Conservation (phyloP, 306 rosid species). For the Prunus armeniaca region DNA sequence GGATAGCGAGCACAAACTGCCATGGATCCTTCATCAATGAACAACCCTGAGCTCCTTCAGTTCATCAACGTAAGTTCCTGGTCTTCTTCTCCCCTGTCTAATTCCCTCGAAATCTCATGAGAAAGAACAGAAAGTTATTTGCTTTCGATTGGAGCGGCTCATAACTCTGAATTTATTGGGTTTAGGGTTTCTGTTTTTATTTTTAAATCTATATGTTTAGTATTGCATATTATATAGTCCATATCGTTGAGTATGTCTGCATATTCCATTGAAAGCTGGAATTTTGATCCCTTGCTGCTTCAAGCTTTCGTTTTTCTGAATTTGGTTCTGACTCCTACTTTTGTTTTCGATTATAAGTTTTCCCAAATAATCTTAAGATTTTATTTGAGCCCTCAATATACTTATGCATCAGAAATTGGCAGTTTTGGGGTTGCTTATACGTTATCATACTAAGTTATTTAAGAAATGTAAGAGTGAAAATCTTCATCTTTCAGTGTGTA, state of each 20-base stretch:
- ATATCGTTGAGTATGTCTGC: neutral
- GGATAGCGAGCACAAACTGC: neutral
- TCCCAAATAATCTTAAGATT: neutral
- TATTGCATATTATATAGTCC: neutral
- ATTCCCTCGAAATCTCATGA: neutral
- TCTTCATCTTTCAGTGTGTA: neutral
- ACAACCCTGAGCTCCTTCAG: conserved; percentile 57
- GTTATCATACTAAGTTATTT: neutral
- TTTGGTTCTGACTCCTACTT: neutral
- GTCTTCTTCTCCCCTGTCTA: neutral
- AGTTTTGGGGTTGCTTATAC: neutral
- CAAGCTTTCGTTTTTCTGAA: neutral
- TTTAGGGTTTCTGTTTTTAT: neutral
- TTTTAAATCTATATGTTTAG: neutral
- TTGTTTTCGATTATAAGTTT: neutral
- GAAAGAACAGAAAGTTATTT: neutral
- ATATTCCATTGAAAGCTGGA: neutral
- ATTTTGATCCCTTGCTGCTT: neutral
- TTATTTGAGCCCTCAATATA: neutral
- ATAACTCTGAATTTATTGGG: neutral
- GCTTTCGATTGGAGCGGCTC: neutral
- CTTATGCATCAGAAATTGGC: neutral
- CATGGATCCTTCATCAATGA: conserved; percentile 74
- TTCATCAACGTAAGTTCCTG: conserved; percentile 61
- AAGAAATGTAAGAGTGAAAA: neutral